Evolutionary conservation across 2,329 filamentous ascomycete species (phyloP), one percentile per base, ranked within the genome.

Genomic region (Neurospora sp.): DNA sequence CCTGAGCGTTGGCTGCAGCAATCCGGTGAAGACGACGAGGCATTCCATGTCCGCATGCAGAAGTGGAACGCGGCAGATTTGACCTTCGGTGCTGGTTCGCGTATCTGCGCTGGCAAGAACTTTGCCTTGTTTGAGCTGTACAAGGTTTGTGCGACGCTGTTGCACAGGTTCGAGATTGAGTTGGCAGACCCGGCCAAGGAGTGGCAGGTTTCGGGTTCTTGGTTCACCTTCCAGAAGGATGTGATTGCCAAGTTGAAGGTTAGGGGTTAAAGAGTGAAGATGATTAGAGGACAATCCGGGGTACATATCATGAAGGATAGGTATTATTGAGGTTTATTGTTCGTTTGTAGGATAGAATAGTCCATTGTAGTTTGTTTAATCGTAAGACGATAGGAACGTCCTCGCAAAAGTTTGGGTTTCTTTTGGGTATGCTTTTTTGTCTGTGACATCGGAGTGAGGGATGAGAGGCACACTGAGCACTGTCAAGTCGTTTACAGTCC

Each of bases 1-100:
- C 83, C 84, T 0, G 82, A 83, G 72, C 77, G 84, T 33, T 86
- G 83, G 82, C 74, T 86, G n/a, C 73, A 74, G 23, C 70, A 73
- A 1, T 74, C 74, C 15, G 70, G 70, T 70, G 66, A 73, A 38
- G 39, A 66, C 5, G 69, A 70, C 1, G 70, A 69, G 46, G 68
- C n/a, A 8, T 72, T 69, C 28, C 68, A 66, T 66, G n/a, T n/a
- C 15, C 77, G 83, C 2, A 71, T 80, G 36, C 72, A 75, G 17
- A 70, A 73, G 8, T 81, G 80, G 77, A 81, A 81, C 40, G 74
- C 75, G 19, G 72, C 78, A 0, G 81, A 79, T 57, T 70, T 80
- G 2, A 73, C 75, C 1, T 82, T 82, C 66, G 76, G 78, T 0
- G 76, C 72, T 1, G 79, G 80, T 0, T 75, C 77, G 5, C 71